Conservation (phyloP, 176 grass and related monocot species). For the Ensete ventricosum region DNA sequence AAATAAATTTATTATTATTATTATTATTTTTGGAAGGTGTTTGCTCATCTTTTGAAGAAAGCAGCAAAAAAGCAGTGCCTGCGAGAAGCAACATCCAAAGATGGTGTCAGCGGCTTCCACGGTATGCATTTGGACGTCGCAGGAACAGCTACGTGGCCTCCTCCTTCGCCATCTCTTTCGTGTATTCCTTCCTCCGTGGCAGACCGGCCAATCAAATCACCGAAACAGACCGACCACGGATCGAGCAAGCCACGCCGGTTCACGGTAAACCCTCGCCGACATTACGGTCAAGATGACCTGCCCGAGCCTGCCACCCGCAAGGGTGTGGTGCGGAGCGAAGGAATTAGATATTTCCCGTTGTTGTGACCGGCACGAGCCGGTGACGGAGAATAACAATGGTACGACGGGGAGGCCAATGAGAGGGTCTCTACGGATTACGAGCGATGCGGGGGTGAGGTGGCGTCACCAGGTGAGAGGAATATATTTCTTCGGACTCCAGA, state of each 20-base stretch:
- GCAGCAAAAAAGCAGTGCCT: too few relatives aligned
- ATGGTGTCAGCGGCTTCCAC: neutral
- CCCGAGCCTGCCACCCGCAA: neutral
- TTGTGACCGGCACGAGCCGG: neutral
- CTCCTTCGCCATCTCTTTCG: neutral
- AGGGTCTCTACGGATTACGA: neutral
- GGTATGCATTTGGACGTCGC: neutral
- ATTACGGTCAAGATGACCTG: neutral
- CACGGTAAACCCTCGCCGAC: too few relatives aligned
- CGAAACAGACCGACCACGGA: too few relatives aligned
- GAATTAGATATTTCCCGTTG: neutral
- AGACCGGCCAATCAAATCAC: too few relatives aligned
- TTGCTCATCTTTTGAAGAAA: too few relatives aligned
- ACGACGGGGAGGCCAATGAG: neutral
- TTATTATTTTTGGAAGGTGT: too few relatives aligned
- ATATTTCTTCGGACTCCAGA: neutral
- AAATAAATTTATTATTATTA: too few relatives aligned
- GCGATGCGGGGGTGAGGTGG: too few relatives aligned
- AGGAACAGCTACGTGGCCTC: neutral
- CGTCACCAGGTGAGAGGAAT: too few relatives aligned
- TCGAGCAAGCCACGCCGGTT: too few relatives aligned
- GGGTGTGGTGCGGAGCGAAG: neutral
- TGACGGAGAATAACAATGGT: neutral
- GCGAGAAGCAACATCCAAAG: too few relatives aligned
- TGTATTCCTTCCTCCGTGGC: too few relatives aligned